Evolutionary conservation across 2,329 filamentous ascomycete genomes (phyloP).

Genomic region (Sporothrix globosa): DNA sequence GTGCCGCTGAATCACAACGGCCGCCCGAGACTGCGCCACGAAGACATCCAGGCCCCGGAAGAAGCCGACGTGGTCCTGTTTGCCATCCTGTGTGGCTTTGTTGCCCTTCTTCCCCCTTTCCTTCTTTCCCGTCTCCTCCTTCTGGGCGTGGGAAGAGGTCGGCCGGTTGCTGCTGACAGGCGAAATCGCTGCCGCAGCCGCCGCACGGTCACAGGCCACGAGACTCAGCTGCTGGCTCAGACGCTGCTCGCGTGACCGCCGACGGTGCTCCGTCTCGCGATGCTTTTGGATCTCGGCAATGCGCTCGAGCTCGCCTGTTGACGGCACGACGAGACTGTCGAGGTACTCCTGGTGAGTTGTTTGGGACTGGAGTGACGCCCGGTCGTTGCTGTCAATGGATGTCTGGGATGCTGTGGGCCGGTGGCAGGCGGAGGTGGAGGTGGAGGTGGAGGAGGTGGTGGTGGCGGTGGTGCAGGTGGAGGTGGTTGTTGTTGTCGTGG

Average conservation of each 20-base stretch:
- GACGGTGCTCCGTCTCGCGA: slow-evolving; percentile 51
- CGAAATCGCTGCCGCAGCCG: background rate
- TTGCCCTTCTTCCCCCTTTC: background rate
- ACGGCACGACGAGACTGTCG: slow-evolving; percentile 55
- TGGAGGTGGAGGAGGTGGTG: background rate
- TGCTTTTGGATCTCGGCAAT: slow-evolving; percentile 55
- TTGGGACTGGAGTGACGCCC: slow-evolving; percentile 33
- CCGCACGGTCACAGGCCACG: slow-evolving; percentile 29
- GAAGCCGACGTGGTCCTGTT: background rate
- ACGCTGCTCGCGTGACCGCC: slow-evolving; percentile 45
- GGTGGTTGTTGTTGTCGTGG: background rate
- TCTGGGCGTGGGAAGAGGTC: background rate
- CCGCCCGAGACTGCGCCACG: slow-evolving; percentile 49
- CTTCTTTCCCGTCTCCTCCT: background rate
- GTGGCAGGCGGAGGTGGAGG: background rate
- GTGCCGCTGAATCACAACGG: slow-evolving; percentile 66
- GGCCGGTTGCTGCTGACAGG: background rate
- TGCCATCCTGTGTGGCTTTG: background rate
- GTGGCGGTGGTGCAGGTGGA: background rate
- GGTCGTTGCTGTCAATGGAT: slow-evolving; percentile 21
- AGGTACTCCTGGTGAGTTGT: slow-evolving; percentile 51
- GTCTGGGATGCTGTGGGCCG: slow-evolving; percentile 6
- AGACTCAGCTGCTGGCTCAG: slow-evolving; percentile 33
- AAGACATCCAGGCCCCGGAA: slow-evolving; percentile 35
- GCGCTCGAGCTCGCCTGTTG: slow-evolving; percentile 51